Base-by-base conservation (phyloP, 2,329 filamentous ascomycete species). In the Clonostachys byssicola region DNA sequence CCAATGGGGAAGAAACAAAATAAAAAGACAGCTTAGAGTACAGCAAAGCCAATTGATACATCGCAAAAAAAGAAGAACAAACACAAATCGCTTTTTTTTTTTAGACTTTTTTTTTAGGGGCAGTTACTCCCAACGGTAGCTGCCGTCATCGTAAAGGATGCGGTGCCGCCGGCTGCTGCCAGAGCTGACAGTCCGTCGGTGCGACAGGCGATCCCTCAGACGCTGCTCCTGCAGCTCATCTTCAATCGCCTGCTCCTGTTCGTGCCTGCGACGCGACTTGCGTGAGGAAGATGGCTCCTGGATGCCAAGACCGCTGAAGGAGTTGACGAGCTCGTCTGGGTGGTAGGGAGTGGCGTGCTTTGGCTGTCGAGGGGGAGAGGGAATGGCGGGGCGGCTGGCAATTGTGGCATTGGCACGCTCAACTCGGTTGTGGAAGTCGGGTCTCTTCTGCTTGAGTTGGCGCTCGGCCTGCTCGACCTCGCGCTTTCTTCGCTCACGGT, bases 341-440 rank as follows among this genome's bases (percentile, higher is more conserved):
- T 52, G 49, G 44, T 56, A 49, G 30, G 34, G 42, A 38, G 47
- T 42, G 50, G 56, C 55, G 17, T 54, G 33, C 49, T 53, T 18
- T 52, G 50, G 38, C 53, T 53, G 51, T 52, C 46, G 52, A 54
- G 52, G 52, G 6, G 58, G 52, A 10, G 56, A 52, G 40, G 63
- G 63, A 13, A 66, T 60, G 7, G 60, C 50, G 16, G 61, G 57
- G 10, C 72, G 68, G 49, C 54, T 61, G 48, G 64, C 60, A 46
- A 75, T 75, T 47, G 66, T 64, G 34, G 63, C 62, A 46, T 75
- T 75, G 47, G 68, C 67, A 47, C 61, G 61, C 9, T 61, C 62
- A 47, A 75, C 73, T 52, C 65, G 63, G 9, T 55, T 51, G 33
- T 58, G 58, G 4, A 64, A 53, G 34, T 49, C 53, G 23, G 52